Conservation (phyloP, 805 yeast species). For the Debaryomyces tyrocola region DNA sequence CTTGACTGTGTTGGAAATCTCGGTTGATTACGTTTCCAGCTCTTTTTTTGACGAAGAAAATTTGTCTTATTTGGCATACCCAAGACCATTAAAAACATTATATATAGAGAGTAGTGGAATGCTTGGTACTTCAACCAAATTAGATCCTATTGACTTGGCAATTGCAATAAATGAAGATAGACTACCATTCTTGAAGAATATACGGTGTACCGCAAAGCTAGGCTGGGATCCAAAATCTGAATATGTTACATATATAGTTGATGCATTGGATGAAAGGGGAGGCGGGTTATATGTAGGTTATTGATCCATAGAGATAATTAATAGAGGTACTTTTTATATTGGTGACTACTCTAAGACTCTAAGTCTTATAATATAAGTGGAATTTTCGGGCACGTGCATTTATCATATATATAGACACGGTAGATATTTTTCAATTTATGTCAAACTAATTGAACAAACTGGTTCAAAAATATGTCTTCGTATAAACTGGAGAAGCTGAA, state of each 20-base stretch:
- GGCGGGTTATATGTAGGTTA: constrained; percentile 70
- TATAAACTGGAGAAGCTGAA: background rate
- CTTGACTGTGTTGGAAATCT: constrained; percentile 58
- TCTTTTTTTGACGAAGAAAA: constrained; percentile 35
- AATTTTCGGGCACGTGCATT: too few species aligned
- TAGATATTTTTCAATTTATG: too few species aligned
- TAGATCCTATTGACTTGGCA: constrained; percentile 87
- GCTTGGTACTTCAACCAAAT: constrained; percentile 76
- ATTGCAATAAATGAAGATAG: constrained; percentile 79
- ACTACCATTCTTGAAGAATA: constrained; percentile 62
- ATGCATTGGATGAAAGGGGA: constrained; percentile 67
- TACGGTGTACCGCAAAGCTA: constrained; percentile 70
- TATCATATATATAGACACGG: too few species aligned
- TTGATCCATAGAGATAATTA: constrained; percentile 4
- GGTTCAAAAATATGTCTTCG: background rate
- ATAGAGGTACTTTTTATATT: background rate
- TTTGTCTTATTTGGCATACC: constrained; percentile 20
- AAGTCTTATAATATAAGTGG: too few species aligned
- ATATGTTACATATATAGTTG: constrained; percentile 50
- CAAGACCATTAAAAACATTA: constrained; percentile 57
- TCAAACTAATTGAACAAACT: too few species aligned
- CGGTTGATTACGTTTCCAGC: constrained; percentile 75
- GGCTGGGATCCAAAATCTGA: constrained; percentile 75
- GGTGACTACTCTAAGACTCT: too few species aligned
- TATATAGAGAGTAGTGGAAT: constrained; percentile 83